Percentiles rank a stretch among this genome's conserved stretches.
Evolutionary conservation across 73 alveolate species (phyloP).

Genomic region (Paramecium primaurelia): DNA sequence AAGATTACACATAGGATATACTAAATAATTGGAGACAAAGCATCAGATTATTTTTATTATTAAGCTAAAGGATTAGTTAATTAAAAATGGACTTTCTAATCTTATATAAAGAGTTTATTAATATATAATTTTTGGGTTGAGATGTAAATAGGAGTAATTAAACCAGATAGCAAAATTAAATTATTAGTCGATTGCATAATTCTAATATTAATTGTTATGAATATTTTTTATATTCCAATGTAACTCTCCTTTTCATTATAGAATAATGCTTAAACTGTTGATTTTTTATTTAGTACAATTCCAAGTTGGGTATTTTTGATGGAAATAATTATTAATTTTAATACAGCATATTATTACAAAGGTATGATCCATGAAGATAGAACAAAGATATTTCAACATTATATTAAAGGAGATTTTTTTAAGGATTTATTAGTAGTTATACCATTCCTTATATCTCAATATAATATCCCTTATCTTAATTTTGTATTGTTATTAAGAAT

Average conservation of each 20-base stretch:
- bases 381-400: neutral
- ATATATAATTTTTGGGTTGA: neutral
- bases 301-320: slow-evolving; percentile 39
- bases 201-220: neutral
- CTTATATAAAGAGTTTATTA: neutral
- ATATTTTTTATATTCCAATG: slow-evolving; percentile 32
- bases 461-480: slow-evolving; percentile 7
- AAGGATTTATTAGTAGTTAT: slow-evolving; percentile 2
- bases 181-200: neutral
- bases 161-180: slow-evolving; percentile 1
- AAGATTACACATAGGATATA: neutral
- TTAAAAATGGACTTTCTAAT: neutral
- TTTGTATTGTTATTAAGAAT: slow-evolving; percentile 14
- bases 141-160: neutral
- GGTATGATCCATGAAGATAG: slow-evolving; percentile 27
- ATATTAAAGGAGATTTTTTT: slow-evolving; percentile 14
- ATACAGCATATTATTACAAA: neutral
- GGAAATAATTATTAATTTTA: neutral
- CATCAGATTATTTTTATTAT: neutral
- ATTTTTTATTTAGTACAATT: neutral
- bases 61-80: neutral
- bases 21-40: neutral
- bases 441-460: neutral
- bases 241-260: neutral
- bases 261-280: neutral